These are phyloP conservation scores for Erodium moschatum DNA, from an alignment of 441 rosid species.

Conservation along the genomic window DNA sequence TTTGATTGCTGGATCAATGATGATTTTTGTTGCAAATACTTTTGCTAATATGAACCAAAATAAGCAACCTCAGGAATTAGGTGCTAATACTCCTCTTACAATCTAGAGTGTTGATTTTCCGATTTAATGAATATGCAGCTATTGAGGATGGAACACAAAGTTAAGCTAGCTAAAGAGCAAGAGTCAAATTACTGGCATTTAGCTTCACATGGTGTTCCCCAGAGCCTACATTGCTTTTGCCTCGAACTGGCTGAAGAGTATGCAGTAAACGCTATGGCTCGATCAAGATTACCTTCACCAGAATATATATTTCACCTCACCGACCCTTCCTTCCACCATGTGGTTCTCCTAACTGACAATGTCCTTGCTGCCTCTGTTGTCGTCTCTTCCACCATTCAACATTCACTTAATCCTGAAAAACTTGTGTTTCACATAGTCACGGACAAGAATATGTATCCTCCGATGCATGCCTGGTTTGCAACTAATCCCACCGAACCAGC, in stretches of 20 bases:
- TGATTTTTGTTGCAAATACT: too few relatives aligned
- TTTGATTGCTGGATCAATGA: too few relatives aligned
- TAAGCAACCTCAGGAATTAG: not conserved
- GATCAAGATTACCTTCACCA: conserved; percentile 72
- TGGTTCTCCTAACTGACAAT: conserved; percentile 78
- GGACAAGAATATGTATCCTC: conserved; percentile 79
- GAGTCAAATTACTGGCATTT: conserved; percentile 83
- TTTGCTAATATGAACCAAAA: not conserved
- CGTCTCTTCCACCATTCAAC: conserved; percentile 58
- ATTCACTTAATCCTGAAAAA: conserved; percentile 51
- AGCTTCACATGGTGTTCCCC: conserved; percentile 83
- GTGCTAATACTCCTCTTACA: too few relatives aligned
- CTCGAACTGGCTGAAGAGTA: conserved; percentile 82
- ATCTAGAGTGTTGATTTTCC: not conserved
- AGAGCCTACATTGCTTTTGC: conserved; percentile 75
- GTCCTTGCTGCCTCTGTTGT: conserved; percentile 83
- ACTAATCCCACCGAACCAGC: conserved; percentile 51
- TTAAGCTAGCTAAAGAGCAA: conserved; percentile 55
- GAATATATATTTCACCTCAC: conserved; percentile 57
- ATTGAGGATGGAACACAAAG: conserved; percentile 58
- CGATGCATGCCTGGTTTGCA: conserved; percentile 97
- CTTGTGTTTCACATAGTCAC: conserved; percentile 78
- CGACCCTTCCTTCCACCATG: conserved; percentile 59
- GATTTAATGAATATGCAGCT: conserved; percentile 36
- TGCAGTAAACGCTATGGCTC: conserved; percentile 71